A percentile compares a stretch with the other conserved stretches of the same genome.
Evolutionary conservation across 805 yeast genomes (phyloP).

Genomic region (Clavispora fructus): DNA sequence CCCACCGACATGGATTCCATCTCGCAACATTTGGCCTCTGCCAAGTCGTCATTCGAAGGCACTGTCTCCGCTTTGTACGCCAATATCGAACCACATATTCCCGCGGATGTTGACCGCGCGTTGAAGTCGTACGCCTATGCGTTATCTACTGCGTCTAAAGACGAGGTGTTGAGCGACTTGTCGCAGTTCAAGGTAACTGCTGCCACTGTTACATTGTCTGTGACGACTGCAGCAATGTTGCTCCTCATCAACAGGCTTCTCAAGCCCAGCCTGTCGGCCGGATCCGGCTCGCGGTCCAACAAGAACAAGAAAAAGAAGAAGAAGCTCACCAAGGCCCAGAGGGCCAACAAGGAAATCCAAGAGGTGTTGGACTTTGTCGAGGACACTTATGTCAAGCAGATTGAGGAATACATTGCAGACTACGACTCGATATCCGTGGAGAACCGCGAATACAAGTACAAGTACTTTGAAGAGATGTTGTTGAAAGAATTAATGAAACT

Average conservation of each 20-base stretch:
- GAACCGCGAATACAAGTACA: slow-evolving; percentile 42
- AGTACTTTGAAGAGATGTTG: slow-evolving; percentile 61
- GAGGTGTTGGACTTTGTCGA: slow-evolving; percentile 36
- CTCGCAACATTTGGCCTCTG: slow-evolving; percentile 5
- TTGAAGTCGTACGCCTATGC: slow-evolving; percentile 8
- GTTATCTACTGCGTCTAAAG: slow-evolving; percentile 10
- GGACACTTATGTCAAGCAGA: slow-evolving; percentile 31
- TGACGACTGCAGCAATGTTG: slow-evolving; percentile 26
- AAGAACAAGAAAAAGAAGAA: slow-evolving; percentile 24
- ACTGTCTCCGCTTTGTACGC: neutral
- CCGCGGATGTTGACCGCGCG: slow-evolving; percentile 1
- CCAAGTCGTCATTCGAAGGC: slow-evolving; percentile 2
- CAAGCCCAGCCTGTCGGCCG: neutral
- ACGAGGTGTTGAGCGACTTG: slow-evolving; percentile 28
- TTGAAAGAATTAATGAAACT: slow-evolving; percentile 61
- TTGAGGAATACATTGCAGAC: slow-evolving; percentile 11
- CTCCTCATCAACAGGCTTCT: slow-evolving; percentile 19
- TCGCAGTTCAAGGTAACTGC: slow-evolving; percentile 25
- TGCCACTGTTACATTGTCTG: slow-evolving; percentile 28
- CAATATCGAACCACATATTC: slow-evolving; percentile 1
- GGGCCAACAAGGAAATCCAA: slow-evolving; percentile 36
- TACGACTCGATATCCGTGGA: slow-evolving; percentile 6
- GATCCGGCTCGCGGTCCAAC: neutral
- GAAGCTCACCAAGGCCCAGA: slow-evolving; percentile 35
- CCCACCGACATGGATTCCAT: neutral